Conservation (phyloP, 2,329 filamentous ascomycete genomes). For the Cryphonectria parasitica region DNA sequence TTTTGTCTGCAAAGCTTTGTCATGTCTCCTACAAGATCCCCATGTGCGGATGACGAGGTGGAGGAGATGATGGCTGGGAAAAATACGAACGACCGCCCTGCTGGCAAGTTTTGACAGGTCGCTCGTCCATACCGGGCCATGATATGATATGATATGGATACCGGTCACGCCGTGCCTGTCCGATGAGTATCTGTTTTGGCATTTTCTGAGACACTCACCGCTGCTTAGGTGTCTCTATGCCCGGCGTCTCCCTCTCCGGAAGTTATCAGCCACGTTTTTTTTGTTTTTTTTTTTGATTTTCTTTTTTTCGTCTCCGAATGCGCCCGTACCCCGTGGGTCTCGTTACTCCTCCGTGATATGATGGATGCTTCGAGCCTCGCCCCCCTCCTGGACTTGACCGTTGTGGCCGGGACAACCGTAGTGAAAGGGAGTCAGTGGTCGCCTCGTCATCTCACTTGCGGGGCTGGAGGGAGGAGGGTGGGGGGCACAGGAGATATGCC, state of each 20-base stretch:
- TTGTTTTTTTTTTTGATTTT: too few species aligned
- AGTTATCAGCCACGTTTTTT: background rate
- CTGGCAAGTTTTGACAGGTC: background rate
- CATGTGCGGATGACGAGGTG: background rate
- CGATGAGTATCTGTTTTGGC: background rate
- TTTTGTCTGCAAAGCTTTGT: background rate
- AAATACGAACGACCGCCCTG: background rate
- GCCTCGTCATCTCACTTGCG: background rate
- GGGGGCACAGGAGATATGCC: background rate
- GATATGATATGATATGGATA: background rate
- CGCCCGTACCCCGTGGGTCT: too few species aligned
- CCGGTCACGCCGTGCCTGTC: background rate
- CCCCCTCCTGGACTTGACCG: background rate
- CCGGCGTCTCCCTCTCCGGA: background rate
- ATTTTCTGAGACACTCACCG: slow-evolving; percentile 4
- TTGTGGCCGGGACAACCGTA: background rate
- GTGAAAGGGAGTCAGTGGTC: background rate
- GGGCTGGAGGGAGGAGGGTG: background rate
- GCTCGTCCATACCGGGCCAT: background rate
- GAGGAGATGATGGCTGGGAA: background rate
- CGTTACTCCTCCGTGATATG: background rate
- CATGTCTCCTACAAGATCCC: background rate
- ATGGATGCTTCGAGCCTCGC: background rate
- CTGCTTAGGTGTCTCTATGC: background rate
- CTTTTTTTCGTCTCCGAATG: too few species aligned